Evolutionary conservation across 2,329 filamentous ascomycete genomes (phyloP).

Genomic region (Zymoseptoria passerinii): DNA sequence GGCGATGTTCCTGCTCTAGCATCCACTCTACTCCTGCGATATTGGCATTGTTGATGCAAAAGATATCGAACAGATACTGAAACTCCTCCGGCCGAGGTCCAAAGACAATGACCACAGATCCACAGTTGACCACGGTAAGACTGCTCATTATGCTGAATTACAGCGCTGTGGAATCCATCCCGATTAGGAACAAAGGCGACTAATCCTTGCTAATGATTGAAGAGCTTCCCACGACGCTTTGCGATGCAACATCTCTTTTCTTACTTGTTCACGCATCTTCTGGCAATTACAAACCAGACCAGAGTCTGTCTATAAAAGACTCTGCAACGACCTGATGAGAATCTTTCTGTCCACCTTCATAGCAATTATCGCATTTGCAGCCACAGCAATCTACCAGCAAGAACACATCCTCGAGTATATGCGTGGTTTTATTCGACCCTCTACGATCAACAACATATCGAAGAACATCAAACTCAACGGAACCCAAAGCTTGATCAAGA

Average conservation of each 20-base stretch:
- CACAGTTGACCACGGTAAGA: too few relatives aligned
- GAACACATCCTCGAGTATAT: constrained; percentile 29
- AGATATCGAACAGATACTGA: too few relatives aligned
- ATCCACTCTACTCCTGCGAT: too few relatives aligned
- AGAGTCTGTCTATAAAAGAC: constrained; percentile 4
- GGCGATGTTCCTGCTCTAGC: too few relatives aligned
- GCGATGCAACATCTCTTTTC: neutral
- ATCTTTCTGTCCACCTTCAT: constrained; percentile 33
- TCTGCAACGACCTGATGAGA: constrained; percentile 14
- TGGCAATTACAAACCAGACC: neutral
- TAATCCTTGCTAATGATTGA: neutral
- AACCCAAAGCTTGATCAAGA: constrained; percentile 25
- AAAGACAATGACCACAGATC: too few relatives aligned
- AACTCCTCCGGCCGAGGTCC: too few relatives aligned
- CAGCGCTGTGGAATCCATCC: too few relatives aligned
- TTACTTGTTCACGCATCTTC: neutral
- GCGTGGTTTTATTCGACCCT: constrained; percentile 31
- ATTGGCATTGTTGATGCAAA: too few relatives aligned
- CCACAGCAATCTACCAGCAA: constrained; percentile 23
- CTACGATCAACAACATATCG: constrained; percentile 17
- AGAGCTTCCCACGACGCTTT: neutral
- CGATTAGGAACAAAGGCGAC: neutral
- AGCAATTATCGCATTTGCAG: constrained; percentile 35
- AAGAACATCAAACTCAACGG: constrained; percentile 24
- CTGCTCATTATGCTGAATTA: neutral